Evolutionary conservation across 2,329 filamentous ascomycete species (phyloP), one percentile per base, ranked within the genome.

Genomic region (Aspergillus costaricaensis): DNA sequence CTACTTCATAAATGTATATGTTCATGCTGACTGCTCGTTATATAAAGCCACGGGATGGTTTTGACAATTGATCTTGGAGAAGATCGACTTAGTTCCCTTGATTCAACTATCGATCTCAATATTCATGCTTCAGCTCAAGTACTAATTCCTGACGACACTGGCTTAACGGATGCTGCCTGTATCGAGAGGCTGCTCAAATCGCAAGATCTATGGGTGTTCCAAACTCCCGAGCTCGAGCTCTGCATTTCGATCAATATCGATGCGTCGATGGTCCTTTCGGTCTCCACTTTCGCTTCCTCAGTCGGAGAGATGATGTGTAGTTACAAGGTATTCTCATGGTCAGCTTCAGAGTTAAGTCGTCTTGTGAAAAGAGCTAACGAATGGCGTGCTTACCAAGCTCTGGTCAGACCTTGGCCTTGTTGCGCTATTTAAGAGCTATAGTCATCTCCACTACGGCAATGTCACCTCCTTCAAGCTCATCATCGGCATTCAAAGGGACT

Each of bases 401-500:
- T 77, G 74, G 74, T 53, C 67, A 2, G 67, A 73, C 25, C 60
- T 76, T 48, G 71, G 68, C 14, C 70, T 76, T 25, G 54, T 52
- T 5, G 60, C 68, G 7, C 49, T 64, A 6, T 65, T 65, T 27
- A 70, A 70, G 58, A 65, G 58, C n/a, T 65, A 50, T 17, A 36
- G 47, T 25, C n/a, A 17, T 8, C 8, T 17, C 3, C 50, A 62
- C 23, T 32, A 48, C 2, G 25, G 60, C 51, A 5, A 17, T 17
- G 50, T 62, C 32, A 60, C 47, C 7, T 44, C 17, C 12, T 59
- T 68, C 15, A 51, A 60, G 3, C 49, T 75, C 19, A 58, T 55
- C 6, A 65, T 75, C 55, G 63, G 67, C 10, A 56, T 74, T 12
- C 66, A 61, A 21, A 70, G 57, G 55, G 59, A 48, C 3, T 4